Evolutionary conservation across 495 filamentous ascomycete genomes (phyloP), one percentile per base, ranked within the genome.

Genomic region (Trichoderma erinaceum): DNA sequence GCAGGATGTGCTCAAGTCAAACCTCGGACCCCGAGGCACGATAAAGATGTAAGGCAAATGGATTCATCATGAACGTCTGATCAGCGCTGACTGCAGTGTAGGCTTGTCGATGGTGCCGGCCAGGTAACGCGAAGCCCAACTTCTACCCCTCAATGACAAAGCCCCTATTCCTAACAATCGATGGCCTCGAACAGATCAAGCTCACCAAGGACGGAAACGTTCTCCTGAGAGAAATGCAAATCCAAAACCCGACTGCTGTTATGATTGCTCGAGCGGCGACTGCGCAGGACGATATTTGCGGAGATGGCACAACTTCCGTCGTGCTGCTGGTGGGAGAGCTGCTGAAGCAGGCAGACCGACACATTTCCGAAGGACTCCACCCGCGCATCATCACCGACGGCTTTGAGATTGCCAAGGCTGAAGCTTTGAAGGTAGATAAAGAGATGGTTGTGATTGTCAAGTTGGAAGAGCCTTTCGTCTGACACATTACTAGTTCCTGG

Each of bases 201-300:
- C 83, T 99, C 74, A 99, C 95, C 65, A 99, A 99, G 80, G 95
- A 99, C 84, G 95, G 95, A 74, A 96, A 95, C 75, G 95, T 98
- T 64, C 82, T 99, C 67, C 77, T 99, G 72, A 86, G 92, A 72
- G 95, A 99, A 78, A 99, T 99, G 96, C 92, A 94, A 81, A 85
- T 95, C 77, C 90, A 93, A 80, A 93, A 94, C 75, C 90, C 90
- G 41, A 94, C 90, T 50, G 93, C 93, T 67, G 93, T 99, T 70
- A 97, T 99, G 93, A 99, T 99, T 78, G 95, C 96, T 68, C 86
- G 95, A 77, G 96, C 95, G 71, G 95, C 96, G 65, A 99, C 95
- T 11, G 95, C 95, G 68, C 93, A 98, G 78, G 95, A 99, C 78
- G 95, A 99, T 73, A 99, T 99, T 68, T 95, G 91, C 69, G 95